A percentile compares a stretch with the other conserved stretches of the same genome.
Evolutionary conservation across 306 rosid species (phyloP).

Genomic region (Cicer yamashitae): DNA sequence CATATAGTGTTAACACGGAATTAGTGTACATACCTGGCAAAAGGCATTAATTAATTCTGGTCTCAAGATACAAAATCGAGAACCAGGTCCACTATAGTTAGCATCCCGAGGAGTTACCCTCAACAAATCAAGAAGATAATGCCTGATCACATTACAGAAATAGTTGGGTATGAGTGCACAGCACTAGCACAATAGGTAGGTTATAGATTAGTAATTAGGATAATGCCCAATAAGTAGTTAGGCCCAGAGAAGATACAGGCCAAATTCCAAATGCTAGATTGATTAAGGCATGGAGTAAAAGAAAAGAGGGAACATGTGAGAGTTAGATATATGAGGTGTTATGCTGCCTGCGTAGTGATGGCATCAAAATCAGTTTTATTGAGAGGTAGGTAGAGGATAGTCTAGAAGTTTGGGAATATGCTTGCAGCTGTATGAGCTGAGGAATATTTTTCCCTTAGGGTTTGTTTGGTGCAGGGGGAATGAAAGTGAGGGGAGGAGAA

Average conservation of each 20-base stretch:
- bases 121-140: constrained; percentile 97
- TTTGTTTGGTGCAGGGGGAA: neutral
- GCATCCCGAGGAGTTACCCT: constrained; percentile 99
- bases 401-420: constrained; percentile 2
- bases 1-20: neutral
- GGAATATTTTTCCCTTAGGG: neutral
- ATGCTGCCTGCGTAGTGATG: neutral
- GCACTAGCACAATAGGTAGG: neutral
- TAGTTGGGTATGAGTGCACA: constrained; percentile 37
- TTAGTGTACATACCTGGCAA: constrained; percentile 68
- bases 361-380: neutral
- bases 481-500: neutral
- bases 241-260: neutral
- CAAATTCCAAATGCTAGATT: neutral
- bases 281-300: neutral
- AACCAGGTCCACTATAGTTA: constrained; percentile 82
- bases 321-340: neutral
- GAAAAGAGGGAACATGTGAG: neutral
- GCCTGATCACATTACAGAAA: constrained; percentile 56
- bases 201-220: neutral
- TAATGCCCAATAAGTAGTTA: neutral
- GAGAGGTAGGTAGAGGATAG: neutral
- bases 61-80: constrained; percentile 89
- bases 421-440: neutral
- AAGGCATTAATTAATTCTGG: constrained; percentile 84